Conservation (phyloP, 345 rosid genomes). For the Capsella bursapastoris region DNA sequence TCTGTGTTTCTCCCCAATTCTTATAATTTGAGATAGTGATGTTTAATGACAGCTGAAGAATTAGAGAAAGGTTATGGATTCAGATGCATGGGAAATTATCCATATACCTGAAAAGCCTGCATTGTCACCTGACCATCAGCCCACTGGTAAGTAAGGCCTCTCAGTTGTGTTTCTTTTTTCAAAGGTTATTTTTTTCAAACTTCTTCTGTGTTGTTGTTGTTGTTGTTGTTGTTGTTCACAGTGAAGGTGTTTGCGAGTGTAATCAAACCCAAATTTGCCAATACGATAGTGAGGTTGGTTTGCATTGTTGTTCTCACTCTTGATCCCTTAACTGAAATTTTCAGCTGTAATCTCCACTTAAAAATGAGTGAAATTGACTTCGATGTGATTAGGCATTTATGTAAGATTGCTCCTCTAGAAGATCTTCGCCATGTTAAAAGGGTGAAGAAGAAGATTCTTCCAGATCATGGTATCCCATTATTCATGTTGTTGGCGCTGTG, state of each 20-base stretch:
- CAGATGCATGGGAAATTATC: conserved; percentile 49
- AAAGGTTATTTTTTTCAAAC: neutral
- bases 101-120: conserved; percentile 65
- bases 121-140: conserved; percentile 57
- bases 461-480: conserved; percentile 43
- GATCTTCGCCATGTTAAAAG: conserved; percentile 79
- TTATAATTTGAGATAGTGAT: conserved; percentile 1
- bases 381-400: conserved; percentile 53
- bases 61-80: conserved; percentile 16
- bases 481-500: neutral
- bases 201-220: conserved; percentile 7
- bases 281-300: conserved; percentile 65
- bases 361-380: conserved; percentile 21
- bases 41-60: neutral
- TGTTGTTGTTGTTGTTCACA: conserved; percentile 24
- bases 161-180: neutral
- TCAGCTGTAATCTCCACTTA: neutral
- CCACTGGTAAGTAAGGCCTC: conserved; percentile 46
- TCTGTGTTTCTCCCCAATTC: neutral
- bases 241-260: conserved; percentile 70
- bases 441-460: conserved; percentile 54
- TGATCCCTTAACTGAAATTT: neutral
- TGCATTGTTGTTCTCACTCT: neutral
- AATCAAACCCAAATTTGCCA: conserved; percentile 69
- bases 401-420: conserved; percentile 69